Evolutionary conservation across 768 basidiomycete species (phyloP), one percentile per base, ranked within the genome.

Genomic region (Lentinula sp.): DNA sequence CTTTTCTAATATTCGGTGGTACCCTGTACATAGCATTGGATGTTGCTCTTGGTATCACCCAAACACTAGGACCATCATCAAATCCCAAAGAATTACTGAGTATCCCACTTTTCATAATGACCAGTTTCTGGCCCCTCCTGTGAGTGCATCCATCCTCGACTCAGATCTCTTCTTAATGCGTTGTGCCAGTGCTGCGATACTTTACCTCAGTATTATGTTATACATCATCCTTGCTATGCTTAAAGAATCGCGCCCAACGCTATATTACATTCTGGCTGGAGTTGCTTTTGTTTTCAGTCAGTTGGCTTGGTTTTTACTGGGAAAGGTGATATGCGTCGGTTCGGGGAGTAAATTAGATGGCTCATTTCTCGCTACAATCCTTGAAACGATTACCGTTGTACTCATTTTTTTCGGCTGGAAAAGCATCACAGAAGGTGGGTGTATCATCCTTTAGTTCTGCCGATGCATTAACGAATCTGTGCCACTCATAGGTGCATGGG

Each of bases 21-120:
- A 89, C 91, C 0, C 79, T 82, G 4, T 98, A 96, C 73, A 88
- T 98, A 71, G 83, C 88, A 0, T 81, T 97, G 64, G 95, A 98
- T 68, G 81, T 87, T 45, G 91, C 79, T 0, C 76, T 95, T 6
- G 73, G 79, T 16, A 76, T 91, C 61, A 89, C 91, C 0, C 62
- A 69, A 15, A 76, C 81, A 37, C 82, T 89, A 43, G 84, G 86
- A 8, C 80, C 83, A 1, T 83, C 85, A 0, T 75, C 75, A 39
- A 86, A 89, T 0, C 84, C 84, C 2, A 61, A 73, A 9, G 65
- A 77, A 0, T 78, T 96, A 23, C 74, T 77, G 63, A 88, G 83
- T 67, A 85, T 88, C 58, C 77, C 92, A 49, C 74, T 98, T 23
- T 98, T 97, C 69, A 82, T 93, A 10, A 70, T 98, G 59, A 86